Base-by-base conservation (phyloP, 768 basidiomycete genomes). In the Termitomyces sp. region DNA sequence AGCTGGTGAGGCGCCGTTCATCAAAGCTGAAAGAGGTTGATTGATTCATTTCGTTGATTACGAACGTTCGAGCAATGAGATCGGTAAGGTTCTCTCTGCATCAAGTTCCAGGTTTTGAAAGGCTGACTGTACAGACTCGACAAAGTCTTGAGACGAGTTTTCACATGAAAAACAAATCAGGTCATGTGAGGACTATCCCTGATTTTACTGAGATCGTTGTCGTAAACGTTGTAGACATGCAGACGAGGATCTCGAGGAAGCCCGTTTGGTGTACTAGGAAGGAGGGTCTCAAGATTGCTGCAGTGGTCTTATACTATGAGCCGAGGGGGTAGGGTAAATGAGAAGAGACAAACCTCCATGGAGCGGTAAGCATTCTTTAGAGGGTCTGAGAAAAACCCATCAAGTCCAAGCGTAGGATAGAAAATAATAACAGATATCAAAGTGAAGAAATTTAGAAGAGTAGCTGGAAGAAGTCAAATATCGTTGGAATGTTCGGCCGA, bases 171-270 rank as follows among this genome's bases (percentile, higher is more conserved):
- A 35, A 83, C 60, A n/a, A 74, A 66, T 6, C 66, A 59, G 0
- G 59, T 56, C 29, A 68, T 67, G 10, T 59, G 32, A 8, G 74
- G 77, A 19, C 69, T 65, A 32, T 75, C 66, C 32, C 76, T 67
- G 25, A 73, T 75, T 65, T 84, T 81, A 23, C 70, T 69, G 25
- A 85, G 71, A 11, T 73, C 69, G 61, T 83, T 82, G 31, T 80
- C 70, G 59, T 80, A 82, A 7, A 81, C 73, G 58, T 84, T 76
- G 59, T 83, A 84, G 3, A 77, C 63, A 61, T 84, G 82, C 32
- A 85, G 62, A 31, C 82, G 62, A 62, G 77, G 65, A 60, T 73
- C 60, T 57, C 72, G 59, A 62, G 70, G 60, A 64, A 66, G 66
- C 65, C 61, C 58, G 25, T 58, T 59, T 10, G 61, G 56, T 45